Evolutionary conservation across 1,139 yeast species (phyloP), one percentile per base, ranked within the genome.

Genomic region (Yamadazyma sp.): DNA sequence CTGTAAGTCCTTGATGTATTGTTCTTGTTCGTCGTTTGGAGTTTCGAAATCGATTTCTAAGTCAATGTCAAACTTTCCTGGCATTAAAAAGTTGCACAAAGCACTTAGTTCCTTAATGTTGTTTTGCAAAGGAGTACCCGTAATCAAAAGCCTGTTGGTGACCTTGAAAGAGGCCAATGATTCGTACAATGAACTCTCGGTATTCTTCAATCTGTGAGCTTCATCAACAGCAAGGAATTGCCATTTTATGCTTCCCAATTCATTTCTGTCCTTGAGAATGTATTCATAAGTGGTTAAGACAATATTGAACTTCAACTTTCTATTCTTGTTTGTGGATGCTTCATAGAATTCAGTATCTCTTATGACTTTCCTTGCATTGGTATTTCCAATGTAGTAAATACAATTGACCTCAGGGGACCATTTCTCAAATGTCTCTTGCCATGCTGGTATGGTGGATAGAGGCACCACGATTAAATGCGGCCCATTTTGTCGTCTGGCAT

Each of bases 331-430:
- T 12, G 14, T 34, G 11, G 31, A 21, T 5, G 13, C 32, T 26
- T 39, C 44, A 58, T 76, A 90, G 57, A 87, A 87, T 64, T 94
- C 99, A 57, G 82, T 78, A 26, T 89, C 90, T 47, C 96, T 75
- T 28, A 92, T 86, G 1, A 80, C 81, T 48, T 78, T 77, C 54
- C 98, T 80, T 1, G 97, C 84, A 55, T 82, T 80, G 26, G 94
- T 82, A 58, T 94, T 94, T 37, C 99, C 99, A 69, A 90, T 74
- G 56, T 92, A 92, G 53, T 88, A 88, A 46, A 92, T 80, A 62
- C 92, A 87, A 59, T 94, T 92, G 43, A 94, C 73, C 59, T 90
- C 98, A 2, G 98, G 97, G 0, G 98, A 80, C 99, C 99, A 94
- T 55, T 83, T 79, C 54, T 92, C 98, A 61, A 94, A 86, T 2